Evolutionary conservation across 2,329 filamentous ascomycete genomes (phyloP).

Genomic region (Penicillium fuscoglaucum): DNA sequence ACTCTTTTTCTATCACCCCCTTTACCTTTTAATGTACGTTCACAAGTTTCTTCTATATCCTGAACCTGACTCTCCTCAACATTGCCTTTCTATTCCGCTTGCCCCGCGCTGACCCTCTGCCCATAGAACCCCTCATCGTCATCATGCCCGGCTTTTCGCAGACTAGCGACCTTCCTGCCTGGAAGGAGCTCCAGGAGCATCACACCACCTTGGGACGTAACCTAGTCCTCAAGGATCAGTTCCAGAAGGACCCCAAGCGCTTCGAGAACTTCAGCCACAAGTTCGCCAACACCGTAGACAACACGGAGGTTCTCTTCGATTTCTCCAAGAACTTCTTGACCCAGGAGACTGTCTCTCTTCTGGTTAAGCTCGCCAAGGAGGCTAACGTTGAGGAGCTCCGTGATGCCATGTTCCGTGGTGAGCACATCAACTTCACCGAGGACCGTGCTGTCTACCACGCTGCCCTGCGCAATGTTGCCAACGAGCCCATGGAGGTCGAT

Average conservation of each 20-base stretch:
- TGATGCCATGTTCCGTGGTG: constrained; percentile 94
- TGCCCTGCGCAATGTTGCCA: constrained; percentile 85
- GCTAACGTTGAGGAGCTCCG: constrained; percentile 88
- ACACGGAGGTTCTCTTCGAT: constrained; percentile 89
- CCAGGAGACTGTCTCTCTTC: constrained; percentile 82
- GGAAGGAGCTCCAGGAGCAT: constrained; percentile 88
- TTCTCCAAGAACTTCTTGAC: constrained; percentile 99
- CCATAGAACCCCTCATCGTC: constrained; percentile 18
- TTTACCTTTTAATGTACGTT: not conserved
- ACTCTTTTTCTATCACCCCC: constrained; percentile 14
- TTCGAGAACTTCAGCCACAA: constrained; percentile 88
- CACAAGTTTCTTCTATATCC: not conserved
- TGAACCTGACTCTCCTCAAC: not conserved
- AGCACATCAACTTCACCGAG: constrained; percentile 99
- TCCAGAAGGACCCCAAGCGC: constrained; percentile 80
- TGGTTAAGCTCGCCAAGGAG: constrained; percentile 88
- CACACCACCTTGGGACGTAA: constrained; percentile 82
- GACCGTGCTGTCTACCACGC: constrained; percentile 93
- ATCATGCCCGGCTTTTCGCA: constrained; percentile 57
- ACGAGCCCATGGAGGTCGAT: constrained; percentile 79
- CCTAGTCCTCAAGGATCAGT: constrained; percentile 91
- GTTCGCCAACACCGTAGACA: constrained; percentile 76
- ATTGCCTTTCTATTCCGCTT: constrained; percentile 1
- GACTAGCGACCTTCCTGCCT: constrained; percentile 80
- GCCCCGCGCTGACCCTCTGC: constrained; percentile 32